phyloP scores from a whole-genome alignment of 108 stramenopile species.

The Nitzschia sp. region DNA sequence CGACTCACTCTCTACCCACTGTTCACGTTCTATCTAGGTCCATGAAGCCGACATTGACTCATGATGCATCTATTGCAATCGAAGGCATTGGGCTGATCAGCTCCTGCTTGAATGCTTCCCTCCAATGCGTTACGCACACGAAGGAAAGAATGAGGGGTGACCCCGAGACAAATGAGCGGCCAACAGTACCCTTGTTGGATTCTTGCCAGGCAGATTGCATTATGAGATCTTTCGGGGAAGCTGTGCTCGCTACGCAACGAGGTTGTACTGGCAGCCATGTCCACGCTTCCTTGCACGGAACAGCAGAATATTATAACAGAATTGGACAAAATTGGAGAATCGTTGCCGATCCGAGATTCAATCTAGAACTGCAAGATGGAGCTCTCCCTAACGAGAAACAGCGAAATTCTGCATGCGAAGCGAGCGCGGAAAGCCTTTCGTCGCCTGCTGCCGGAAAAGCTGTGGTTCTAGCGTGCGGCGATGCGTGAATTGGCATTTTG shows the following conservation, averaged over 20 bases:
- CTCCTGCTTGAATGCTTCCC: neutral
- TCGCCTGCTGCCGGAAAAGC: no score
- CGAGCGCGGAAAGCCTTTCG: no score
- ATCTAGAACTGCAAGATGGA: no score
- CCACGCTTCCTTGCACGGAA: neutral
- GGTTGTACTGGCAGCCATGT: neutral
- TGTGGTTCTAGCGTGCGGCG: no score
- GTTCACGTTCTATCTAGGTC: no score
- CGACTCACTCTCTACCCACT: no score
- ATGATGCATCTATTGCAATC: neutral
- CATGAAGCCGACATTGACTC: no score
- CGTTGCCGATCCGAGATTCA: no score
- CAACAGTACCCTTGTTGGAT: neutral
- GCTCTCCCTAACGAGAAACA: no score
- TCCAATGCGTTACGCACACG: no score
- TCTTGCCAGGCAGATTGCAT: neutral
- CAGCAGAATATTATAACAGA: neutral
- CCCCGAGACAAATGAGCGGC: neutral
- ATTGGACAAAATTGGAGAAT: constrained; percentile 1
- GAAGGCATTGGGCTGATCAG: neutral
- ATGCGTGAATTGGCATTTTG: no score
- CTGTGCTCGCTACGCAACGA: neutral
- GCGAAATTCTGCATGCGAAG: no score
- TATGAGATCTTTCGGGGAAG: neutral
- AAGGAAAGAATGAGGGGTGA: neutral